phyloP scores from a whole-genome alignment of 2,329 filamentous ascomycete species.

The Aspergillus ustus region DNA sequence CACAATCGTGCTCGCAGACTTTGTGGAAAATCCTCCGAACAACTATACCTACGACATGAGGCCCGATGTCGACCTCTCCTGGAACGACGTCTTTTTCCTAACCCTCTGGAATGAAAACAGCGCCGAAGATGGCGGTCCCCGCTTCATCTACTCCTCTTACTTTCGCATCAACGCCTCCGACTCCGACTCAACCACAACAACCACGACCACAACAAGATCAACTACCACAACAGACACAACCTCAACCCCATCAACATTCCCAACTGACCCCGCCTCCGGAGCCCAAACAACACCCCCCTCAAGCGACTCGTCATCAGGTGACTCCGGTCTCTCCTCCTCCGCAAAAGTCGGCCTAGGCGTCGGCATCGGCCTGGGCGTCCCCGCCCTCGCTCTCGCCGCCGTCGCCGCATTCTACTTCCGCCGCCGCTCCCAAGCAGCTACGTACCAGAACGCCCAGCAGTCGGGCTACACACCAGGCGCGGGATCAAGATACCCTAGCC shows the following conservation, averaged over 20 bases:
- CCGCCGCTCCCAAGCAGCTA: slow-evolving; percentile 1
- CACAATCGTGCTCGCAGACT: background rate
- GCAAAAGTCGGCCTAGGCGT: slow-evolving; percentile 18
- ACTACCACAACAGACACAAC: background rate
- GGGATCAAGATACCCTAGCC: background rate
- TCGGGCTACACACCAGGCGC: background rate
- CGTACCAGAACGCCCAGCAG: background rate
- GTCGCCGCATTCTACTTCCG: slow-evolving; percentile 12
- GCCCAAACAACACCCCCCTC: background rate
- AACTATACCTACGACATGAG: slow-evolving; percentile 14
- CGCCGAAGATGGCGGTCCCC: slow-evolving; percentile 2
- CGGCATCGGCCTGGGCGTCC: slow-evolving; percentile 14
- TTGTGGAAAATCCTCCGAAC: slow-evolving; percentile 7
- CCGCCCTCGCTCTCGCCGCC: slow-evolving; percentile 10
- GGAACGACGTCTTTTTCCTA: slow-evolving; percentile 20
- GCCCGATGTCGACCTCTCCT: slow-evolving; percentile 14
- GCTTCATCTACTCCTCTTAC: slow-evolving; percentile 16
- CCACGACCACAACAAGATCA: slow-evolving; percentile 1
- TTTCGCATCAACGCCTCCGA: slow-evolving; percentile 15
- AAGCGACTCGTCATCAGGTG: background rate
- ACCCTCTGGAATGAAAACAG: slow-evolving; percentile 18
- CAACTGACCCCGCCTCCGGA: background rate
- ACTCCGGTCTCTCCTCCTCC: slow-evolving; percentile 3
- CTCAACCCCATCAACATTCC: background rate
- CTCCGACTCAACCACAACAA: slow-evolving; percentile 4